A percentile compares a stretch with the other conserved stretches of the same genome.
Conservation (phyloP, 1,284 basidiomycete species). For the Lentinula novae-zelandiae region DNA sequence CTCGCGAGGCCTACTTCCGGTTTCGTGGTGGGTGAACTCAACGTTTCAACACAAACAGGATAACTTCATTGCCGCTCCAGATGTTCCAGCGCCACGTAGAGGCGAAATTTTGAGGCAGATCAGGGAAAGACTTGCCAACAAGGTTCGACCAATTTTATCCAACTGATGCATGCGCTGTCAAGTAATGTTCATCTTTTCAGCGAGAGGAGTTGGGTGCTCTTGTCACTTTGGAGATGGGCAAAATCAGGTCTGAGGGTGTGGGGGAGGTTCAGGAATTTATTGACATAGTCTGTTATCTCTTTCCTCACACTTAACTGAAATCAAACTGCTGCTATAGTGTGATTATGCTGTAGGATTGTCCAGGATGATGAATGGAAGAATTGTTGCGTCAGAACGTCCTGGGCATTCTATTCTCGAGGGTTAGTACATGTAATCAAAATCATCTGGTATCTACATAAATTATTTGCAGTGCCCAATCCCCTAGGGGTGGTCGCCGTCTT, state of each 20-base stretch:
- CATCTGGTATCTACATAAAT: not conserved
- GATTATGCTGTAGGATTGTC: constrained; percentile 77
- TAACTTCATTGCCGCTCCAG: constrained; percentile 18
- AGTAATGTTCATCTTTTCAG: constrained; percentile 31
- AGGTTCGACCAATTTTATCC: constrained; percentile 42
- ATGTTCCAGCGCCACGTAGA: constrained; percentile 80
- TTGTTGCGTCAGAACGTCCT: constrained; percentile 83
- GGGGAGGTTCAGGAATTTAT: constrained; percentile 96
- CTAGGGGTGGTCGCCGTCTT: constrained; percentile 90
- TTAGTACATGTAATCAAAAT: constrained; percentile 21
- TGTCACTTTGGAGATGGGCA: constrained; percentile 92
- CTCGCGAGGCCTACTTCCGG: constrained; percentile 65
- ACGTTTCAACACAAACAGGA: not conserved
- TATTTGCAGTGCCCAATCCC: constrained; percentile 79
- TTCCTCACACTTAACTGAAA: not conserved
- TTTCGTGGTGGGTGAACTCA: constrained; percentile 49
- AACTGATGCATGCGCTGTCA: constrained; percentile 5
- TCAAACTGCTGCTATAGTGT: constrained; percentile 30
- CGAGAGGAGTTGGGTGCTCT: constrained; percentile 80
- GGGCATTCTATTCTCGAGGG: constrained; percentile 90
- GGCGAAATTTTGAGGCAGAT: constrained; percentile 90
- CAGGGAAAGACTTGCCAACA: constrained; percentile 73
- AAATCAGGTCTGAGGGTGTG: constrained; percentile 88
- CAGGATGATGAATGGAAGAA: constrained; percentile 86
- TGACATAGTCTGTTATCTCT: constrained; percentile 64